A percentile compares a stretch with the other conserved stretches of the same genome.
Conservation (phyloP, 208 protist genomes). For the Naegleria lovaniensis region DNA sequence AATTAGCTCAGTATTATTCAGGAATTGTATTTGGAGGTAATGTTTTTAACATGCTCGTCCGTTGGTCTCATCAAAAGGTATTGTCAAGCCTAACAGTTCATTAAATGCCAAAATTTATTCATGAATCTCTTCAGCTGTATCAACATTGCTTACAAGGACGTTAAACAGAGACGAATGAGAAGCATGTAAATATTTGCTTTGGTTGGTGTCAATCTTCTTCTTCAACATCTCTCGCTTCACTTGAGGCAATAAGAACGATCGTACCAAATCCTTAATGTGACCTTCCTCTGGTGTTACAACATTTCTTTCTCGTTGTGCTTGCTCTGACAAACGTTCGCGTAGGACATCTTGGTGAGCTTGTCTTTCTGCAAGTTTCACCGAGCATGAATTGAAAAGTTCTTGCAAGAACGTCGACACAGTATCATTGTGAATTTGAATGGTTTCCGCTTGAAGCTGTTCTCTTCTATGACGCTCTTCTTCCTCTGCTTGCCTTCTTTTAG, state of each 20-base stretch:
- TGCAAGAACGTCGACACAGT: conserved; percentile 55
- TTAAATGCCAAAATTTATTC: too few relatives aligned
- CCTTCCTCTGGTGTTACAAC: background rate
- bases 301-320: background rate
- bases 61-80: too few relatives aligned
- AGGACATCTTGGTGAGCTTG: background rate
- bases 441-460: conserved; percentile 61
- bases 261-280: background rate
- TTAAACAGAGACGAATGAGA: background rate
- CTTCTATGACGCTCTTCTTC: conserved; percentile 60
- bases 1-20: too few relatives aligned
- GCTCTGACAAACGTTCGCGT: background rate
- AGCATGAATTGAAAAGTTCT: background rate
- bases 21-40: too few relatives aligned
- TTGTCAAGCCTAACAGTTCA: too few relatives aligned
- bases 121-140: too few relatives aligned
- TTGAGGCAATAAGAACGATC: background rate
- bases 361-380: background rate
- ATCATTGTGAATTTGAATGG: conserved; percentile 55
- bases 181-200: background rate
- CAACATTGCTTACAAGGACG: too few relatives aligned
- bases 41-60: too few relatives aligned
- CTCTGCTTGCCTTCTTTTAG: conserved; percentile 56
- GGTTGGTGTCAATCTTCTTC: background rate
- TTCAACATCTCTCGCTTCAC: background rate